Evolutionary conservation across 495 filamentous ascomycete species (phyloP).

Genomic region (Aspergillus taichungensis): DNA sequence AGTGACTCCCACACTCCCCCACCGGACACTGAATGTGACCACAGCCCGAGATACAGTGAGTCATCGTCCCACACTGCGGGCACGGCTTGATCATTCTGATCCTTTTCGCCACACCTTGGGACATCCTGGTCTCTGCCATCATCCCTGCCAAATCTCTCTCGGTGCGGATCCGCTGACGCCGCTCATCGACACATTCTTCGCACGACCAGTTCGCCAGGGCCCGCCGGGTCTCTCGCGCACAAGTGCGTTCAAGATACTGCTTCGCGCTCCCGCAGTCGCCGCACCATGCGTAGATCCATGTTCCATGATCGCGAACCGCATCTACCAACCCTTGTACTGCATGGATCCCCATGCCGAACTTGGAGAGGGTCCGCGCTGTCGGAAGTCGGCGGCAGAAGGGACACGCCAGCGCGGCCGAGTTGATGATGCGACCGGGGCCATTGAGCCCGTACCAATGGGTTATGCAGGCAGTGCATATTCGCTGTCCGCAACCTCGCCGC

Average conservation of each 20-base stretch:
- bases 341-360: constrained; percentile 13
- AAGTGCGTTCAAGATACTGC: constrained; percentile 23
- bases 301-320: constrained; percentile 22
- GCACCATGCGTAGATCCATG: constrained; percentile 38
- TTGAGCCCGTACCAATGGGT: constrained; percentile 18
- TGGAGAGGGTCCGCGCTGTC: constrained; percentile 17
- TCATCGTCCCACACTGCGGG: constrained; percentile 21
- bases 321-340: constrained; percentile 13
- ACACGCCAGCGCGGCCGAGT: constrained; percentile 30
- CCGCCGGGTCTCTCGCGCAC: constrained; percentile 20
- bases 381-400: constrained; percentile 35
- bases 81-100: constrained; percentile 14
- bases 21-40: constrained; percentile 27
- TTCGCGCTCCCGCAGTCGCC: constrained; percentile 21
- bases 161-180: not conserved
- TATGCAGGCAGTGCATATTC: constrained; percentile 15
- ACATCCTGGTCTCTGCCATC: not conserved
- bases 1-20: constrained; percentile 16
- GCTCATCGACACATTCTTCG: constrained; percentile 14
- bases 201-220: constrained; percentile 22
- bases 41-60: constrained; percentile 25
- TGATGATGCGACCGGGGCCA: constrained; percentile 24
- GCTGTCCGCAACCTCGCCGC: constrained; percentile 16
- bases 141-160: not conserved
- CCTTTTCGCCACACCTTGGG: not conserved